phyloP scores from a whole-genome alignment of 2,329 filamentous ascomycete genomes.

The Xylaria sp. region DNA sequence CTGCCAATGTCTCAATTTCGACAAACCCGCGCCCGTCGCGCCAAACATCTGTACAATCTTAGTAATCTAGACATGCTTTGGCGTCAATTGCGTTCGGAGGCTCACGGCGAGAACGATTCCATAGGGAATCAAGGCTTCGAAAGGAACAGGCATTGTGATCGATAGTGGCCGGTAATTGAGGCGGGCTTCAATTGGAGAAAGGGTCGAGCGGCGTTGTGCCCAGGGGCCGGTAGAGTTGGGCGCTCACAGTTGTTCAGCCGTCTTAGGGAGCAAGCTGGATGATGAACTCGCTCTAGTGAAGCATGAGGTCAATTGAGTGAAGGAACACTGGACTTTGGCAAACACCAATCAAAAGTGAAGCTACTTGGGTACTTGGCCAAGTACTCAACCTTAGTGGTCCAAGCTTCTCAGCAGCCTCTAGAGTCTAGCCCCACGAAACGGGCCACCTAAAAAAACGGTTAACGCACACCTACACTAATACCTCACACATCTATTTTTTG shows the following conservation, averaged over 20 bases:
- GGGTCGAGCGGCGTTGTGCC: background rate
- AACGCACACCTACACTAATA: no score
- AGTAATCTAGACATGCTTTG: slow-evolving; percentile 27
- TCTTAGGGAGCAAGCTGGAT: slow-evolving; percentile 4
- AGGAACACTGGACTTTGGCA: background rate
- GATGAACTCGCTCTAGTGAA: background rate
- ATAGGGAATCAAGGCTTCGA: slow-evolving; percentile 68
- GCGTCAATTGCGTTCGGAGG: slow-evolving; percentile 8
- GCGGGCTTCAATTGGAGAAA: background rate
- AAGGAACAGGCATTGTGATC: slow-evolving; percentile 64
- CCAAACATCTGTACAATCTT: slow-evolving; percentile 63
- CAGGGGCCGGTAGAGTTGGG: background rate
- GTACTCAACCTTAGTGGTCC: background rate
- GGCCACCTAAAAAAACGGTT: no score
- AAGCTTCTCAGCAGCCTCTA: no score
- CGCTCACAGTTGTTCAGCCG: slow-evolving; percentile 11
- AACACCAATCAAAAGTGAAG: background rate
- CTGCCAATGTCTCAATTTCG: slow-evolving; percentile 60
- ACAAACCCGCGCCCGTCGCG: slow-evolving; percentile 62
- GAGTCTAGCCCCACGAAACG: no score
- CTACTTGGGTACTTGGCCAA: background rate
- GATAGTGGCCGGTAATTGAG: slow-evolving; percentile 18
- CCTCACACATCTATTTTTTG: no score
- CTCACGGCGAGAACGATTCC: slow-evolving; percentile 67
- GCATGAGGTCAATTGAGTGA: slow-evolving; percentile 20